Evolutionary conservation across 2,329 filamentous ascomycete genomes (phyloP).

Genomic region (Trichophyton equinum): DNA sequence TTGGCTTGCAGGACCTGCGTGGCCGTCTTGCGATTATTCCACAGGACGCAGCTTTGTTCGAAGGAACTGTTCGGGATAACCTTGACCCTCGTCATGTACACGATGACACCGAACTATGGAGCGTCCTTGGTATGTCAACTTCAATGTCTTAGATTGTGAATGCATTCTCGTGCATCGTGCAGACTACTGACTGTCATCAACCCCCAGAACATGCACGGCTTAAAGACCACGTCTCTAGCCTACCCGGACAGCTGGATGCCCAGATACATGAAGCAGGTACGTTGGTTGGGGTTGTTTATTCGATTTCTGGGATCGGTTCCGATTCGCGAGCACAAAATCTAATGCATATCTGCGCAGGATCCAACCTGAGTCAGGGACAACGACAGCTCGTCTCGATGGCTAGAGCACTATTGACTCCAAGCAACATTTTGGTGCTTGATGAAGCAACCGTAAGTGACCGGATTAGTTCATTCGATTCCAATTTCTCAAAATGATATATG

Average conservation of each 20-base stretch:
- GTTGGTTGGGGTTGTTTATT: conserved; percentile 24
- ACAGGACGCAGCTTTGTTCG: conserved; percentile 91
- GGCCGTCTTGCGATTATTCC: conserved; percentile 90
- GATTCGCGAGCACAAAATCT: background rate
- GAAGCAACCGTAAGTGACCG: conserved; percentile 64
- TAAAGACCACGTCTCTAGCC: conserved; percentile 73
- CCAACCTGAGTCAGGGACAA: conserved; percentile 90
- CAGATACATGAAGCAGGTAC: conserved; percentile 85
- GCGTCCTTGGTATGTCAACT: conserved; percentile 55
- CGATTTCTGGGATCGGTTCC: background rate
- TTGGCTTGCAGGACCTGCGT: conserved; percentile 79
- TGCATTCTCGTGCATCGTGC: background rate
- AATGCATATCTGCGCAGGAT: conserved; percentile 44
- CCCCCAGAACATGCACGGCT: conserved; percentile 72
- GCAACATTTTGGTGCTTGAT: conserved; percentile 92
- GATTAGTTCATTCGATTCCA: background rate
- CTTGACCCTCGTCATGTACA: conserved; percentile 89
- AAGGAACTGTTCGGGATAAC: conserved; percentile 86
- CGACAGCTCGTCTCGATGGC: conserved; percentile 88
- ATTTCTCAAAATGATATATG: background rate
- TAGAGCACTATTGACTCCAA: conserved; percentile 83
- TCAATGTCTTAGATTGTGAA: background rate
- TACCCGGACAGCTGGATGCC: conserved; percentile 84
- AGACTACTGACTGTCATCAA: background rate
- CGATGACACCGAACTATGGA: conserved; percentile 96